These are phyloP conservation scores for Asterionellopsis glacialis DNA, from an alignment of 108 stramenopile genomes.

Conservation along the genomic window DNA sequence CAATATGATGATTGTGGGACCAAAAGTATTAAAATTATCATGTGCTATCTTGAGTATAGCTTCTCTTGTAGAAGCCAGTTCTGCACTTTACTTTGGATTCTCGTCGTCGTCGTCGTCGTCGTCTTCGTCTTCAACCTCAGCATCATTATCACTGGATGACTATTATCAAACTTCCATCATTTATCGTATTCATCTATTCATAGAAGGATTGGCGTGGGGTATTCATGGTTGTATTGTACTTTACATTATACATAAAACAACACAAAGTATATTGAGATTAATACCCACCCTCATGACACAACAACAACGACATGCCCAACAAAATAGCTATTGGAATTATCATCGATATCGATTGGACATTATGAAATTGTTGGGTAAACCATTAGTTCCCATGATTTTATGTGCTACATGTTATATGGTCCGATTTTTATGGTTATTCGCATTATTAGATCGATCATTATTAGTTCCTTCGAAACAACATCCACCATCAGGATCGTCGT, in stretches of 20 bases:
- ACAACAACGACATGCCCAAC: constrained; percentile 10
- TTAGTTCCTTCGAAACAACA: constrained; percentile 1
- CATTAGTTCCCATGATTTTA: constrained; percentile 38
- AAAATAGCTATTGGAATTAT: too few species aligned
- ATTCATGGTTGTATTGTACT: constrained; percentile 27
- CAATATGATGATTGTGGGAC: background rate
- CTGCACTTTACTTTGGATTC: too few species aligned
- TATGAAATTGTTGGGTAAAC: constrained; percentile 25
- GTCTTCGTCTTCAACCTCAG: too few species aligned
- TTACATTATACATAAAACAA: constrained; percentile 17
- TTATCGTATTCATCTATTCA: constrained; percentile 9
- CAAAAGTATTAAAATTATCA: background rate
- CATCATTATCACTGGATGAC: background rate
- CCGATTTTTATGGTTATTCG: constrained; percentile 32
- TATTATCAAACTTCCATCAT: background rate
- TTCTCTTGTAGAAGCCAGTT: too few species aligned
- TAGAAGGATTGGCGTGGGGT: constrained; percentile 28
- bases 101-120: too few species aligned
- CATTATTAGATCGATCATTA: constrained; percentile 6
- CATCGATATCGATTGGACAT: constrained; percentile 9
- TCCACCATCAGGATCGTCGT: background rate
- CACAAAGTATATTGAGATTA: constrained; percentile 23
- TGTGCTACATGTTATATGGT: constrained; percentile 39
- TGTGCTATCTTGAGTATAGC: too few species aligned
- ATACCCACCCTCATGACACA: too few species aligned